phyloP scores from a whole-genome alignment of 768 basidiomycete genomes.

The Naganishia vaughanmartiniae region DNA sequence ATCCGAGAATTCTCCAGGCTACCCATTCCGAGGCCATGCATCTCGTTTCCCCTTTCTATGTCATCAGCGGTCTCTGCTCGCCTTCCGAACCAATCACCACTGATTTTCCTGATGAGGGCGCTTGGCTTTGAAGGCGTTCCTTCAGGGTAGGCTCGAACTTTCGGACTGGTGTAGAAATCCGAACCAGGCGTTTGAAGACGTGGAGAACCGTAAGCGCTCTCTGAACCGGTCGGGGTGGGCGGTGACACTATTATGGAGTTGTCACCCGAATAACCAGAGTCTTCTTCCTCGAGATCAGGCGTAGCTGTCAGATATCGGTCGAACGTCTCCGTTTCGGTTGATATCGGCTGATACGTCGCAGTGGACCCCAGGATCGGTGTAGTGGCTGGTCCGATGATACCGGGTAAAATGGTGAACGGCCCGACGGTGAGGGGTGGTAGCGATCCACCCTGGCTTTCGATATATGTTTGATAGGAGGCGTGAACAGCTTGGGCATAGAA shows the following conservation, averaged over 20 bases:
- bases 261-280: background rate
- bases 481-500: constrained; percentile 18
- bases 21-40: constrained; percentile 13
- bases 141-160: background rate
- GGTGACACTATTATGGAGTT: constrained; percentile 5
- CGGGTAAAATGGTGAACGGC: constrained; percentile 5
- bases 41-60: constrained; percentile 3
- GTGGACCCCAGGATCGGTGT: background rate
- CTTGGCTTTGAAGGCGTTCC: constrained; percentile 9
- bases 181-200: background rate
- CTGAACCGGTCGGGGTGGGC: constrained; percentile 4
- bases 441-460: constrained; percentile 10
- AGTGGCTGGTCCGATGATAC: constrained; percentile 3
- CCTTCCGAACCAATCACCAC: constrained; percentile 17
- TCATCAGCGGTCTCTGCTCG: background rate
- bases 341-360: background rate
- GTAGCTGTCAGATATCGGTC: constrained; percentile 8
- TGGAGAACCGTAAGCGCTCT: background rate
- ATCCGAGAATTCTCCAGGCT: background rate
- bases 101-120: constrained; percentile 3
- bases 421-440: constrained; percentile 6
- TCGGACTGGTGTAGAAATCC: background rate
- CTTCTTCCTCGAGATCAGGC: constrained; percentile 5
- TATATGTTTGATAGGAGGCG: constrained; percentile 2
- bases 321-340: background rate